Evolutionary conservation across 2,329 filamentous ascomycete species (phyloP), one percentile per base, ranked within the genome.

Genomic region (Fonsecaea monophora): DNA sequence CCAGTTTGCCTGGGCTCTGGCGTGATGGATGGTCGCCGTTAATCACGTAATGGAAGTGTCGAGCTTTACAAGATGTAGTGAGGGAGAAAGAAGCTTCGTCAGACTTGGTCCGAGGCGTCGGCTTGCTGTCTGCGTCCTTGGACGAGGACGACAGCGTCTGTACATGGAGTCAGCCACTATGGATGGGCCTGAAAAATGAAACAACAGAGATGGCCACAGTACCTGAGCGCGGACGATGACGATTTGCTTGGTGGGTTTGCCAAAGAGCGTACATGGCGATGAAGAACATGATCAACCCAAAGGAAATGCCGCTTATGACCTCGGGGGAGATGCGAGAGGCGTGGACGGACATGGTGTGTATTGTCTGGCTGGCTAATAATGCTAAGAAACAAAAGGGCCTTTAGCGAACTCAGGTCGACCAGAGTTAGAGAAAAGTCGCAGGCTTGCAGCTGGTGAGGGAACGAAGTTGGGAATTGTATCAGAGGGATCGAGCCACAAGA

Each of bases 211-310:
- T 21, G 30, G 18, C 18, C 57, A 32, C 30, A 32, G 30, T 32
- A 55, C 60, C 53, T 56, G 35, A 21, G 21, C 21, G 21, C 1
- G 1, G 60, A 35, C n/a, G 50, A 9, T 38, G 21, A 55, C 60
- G 53, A 25, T 32, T 34, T 4, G 60, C 53, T 35, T 21, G 37
- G 40, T 30, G 60, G 37, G 60, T 48, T 21, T 62, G 60, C 60
- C 60, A 56, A 10, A 62, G 53, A 10, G 60, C 53, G 21, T 62
- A 62, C 13, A 62, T 4, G 53, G 50, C 60, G 15, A 56, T 45
- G 25, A 57, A 30, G 37, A 62, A 57, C 60, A 62, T 62, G 37
- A 45, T 25, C 9, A 56, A 13, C 18, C 60, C 60, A 53, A 62
- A 62, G 18, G 56, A 8, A 40, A 62, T 56, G 37, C 56, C 56